Base-by-base conservation (phyloP, 1,284 basidiomycete species). In the Sanghuangporus baumii region DNA sequence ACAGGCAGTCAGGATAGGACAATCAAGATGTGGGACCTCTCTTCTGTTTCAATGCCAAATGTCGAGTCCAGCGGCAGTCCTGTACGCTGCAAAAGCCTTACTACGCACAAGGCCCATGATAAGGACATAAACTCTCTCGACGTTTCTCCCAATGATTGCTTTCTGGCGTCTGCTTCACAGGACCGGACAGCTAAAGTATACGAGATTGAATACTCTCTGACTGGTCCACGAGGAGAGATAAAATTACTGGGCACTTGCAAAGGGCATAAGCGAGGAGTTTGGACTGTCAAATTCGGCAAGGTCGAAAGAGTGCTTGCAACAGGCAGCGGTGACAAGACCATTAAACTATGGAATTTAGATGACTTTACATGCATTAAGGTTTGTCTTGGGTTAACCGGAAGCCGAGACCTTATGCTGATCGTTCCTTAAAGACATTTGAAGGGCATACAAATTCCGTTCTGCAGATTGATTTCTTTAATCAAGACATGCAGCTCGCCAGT, bases 51-150 rank as follows among this genome's bases (percentile, higher is more conserved):
- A 20, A 31, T 64, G 3, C 61, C 67, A 6, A 69, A 69, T 31
- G 71, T 64, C 55, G 74, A 75, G 1, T 40, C 36, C 63, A 74
- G 37, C 59, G 59, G 65, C 20, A 64, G 66, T 9, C 71, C 76
- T 7, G 65, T 80, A 16, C 85, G 84, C 67, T 88, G 89, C 68
- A 87, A 84, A 68, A 94, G 92, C 65, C 78, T 99, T 26, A 81
- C 85, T n/a, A 99, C 97, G 2, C 85, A 91, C 60, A 91, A 91
- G 71, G 93, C 95, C 12, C 96, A 99, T 74, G 97, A 99, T 62
- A 99, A 98, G 77, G 97, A 99, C 75, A 98, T 99, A 77, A 99
- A 99, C 75, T 87, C 95, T 55, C 81, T 99, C 47, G 97, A 98
- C 73, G 80, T 99, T 26, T 82, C 96, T 14, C 95, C 95, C 2